phyloP scores from a whole-genome alignment of 768 basidiomycete genomes.

The Lactifluus volemus region DNA sequence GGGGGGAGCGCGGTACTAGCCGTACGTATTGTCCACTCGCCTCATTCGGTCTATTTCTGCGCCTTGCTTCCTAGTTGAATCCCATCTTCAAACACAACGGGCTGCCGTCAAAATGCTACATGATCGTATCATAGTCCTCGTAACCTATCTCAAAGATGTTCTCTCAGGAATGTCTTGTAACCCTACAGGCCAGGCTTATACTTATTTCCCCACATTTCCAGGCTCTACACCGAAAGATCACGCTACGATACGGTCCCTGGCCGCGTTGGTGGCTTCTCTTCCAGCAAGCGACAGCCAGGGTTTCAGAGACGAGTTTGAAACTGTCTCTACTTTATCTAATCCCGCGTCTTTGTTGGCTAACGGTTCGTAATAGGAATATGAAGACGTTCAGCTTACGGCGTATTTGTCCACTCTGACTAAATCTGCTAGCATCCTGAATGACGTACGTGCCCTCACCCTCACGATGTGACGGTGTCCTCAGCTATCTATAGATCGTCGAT shows the following conservation, averaged over 20 bases:
- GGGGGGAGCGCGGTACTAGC: constrained; percentile 73
- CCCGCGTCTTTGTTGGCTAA: not conserved
- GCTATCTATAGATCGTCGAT: constrained; percentile 55
- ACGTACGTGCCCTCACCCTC: constrained; percentile 43
- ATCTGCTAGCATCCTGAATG: constrained; percentile 78
- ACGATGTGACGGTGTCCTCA: constrained; percentile 5
- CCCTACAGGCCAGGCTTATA: not conserved
- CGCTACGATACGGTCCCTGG: constrained; percentile 70
- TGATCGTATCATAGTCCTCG: constrained; percentile 77
- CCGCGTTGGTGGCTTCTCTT: constrained; percentile 79
- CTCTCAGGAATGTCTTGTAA: constrained; percentile 49
- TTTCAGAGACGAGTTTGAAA: constrained; percentile 86
- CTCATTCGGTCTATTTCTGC: constrained; percentile 3
- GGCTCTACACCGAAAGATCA: constrained; percentile 74
- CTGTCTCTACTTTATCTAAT: constrained; percentile 37
- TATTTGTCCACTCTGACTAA: constrained; percentile 86
- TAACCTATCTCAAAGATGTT: constrained; percentile 77
- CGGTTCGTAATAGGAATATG: constrained; percentile 66
- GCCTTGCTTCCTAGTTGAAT: constrained; percentile 56
- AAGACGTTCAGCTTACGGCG: constrained; percentile 88
- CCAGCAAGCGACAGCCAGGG: constrained; percentile 77
- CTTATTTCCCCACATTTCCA: constrained; percentile 23
- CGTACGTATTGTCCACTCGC: constrained; percentile 38
- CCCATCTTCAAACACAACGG: constrained; percentile 83
- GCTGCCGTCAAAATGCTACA: constrained; percentile 96